phyloP scores from a whole-genome alignment of 2,329 filamentous ascomycete species.

The Fusarium continuum region DNA sequence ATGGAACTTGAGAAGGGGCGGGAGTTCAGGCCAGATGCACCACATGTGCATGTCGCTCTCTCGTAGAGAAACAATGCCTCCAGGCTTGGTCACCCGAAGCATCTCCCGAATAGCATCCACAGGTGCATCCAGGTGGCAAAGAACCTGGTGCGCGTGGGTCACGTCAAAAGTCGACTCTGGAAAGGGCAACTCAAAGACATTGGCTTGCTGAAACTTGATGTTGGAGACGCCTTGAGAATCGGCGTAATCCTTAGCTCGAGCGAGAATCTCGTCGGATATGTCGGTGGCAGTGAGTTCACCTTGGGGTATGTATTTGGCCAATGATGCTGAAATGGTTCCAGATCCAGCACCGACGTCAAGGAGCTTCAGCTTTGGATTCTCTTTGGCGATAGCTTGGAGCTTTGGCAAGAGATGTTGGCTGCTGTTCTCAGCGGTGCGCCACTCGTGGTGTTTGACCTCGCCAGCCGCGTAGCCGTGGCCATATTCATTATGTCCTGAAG shows the following conservation, averaged over 20 bases:
- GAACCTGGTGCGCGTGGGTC: slow-evolving; percentile 54
- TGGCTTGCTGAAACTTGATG: slow-evolving; percentile 42
- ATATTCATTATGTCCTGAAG: slow-evolving; percentile 40
- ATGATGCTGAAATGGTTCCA: slow-evolving; percentile 57
- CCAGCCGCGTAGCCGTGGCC: slow-evolving; percentile 39
- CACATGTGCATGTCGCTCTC: slow-evolving; percentile 46
- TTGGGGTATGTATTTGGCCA: slow-evolving; percentile 52
- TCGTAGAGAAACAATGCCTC: slow-evolving; percentile 53
- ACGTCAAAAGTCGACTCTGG: slow-evolving; percentile 54
- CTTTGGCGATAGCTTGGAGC: slow-evolving; percentile 40
- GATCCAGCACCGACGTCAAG: slow-evolving; percentile 61
- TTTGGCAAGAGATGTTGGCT: slow-evolving; percentile 55
- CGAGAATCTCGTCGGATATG: slow-evolving; percentile 46
- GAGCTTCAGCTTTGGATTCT: slow-evolving; percentile 49
- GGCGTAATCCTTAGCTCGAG: slow-evolving; percentile 40
- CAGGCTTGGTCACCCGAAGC: slow-evolving; percentile 54
- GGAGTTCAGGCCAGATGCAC: slow-evolving; percentile 44
- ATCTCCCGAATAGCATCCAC: slow-evolving; percentile 52
- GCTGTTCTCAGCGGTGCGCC: slow-evolving; percentile 55
- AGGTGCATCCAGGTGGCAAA: slow-evolving; percentile 52
- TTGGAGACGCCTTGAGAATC: slow-evolving; percentile 38
- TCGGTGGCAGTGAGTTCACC: slow-evolving; percentile 50
- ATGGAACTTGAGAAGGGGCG: slow-evolving; percentile 39
- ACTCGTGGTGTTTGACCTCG: slow-evolving; percentile 47
- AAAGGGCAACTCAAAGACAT: slow-evolving; percentile 50